phyloP scores from a whole-genome alignment of 2,329 filamentous ascomycete species.

The Talaromyces piceae region DNA sequence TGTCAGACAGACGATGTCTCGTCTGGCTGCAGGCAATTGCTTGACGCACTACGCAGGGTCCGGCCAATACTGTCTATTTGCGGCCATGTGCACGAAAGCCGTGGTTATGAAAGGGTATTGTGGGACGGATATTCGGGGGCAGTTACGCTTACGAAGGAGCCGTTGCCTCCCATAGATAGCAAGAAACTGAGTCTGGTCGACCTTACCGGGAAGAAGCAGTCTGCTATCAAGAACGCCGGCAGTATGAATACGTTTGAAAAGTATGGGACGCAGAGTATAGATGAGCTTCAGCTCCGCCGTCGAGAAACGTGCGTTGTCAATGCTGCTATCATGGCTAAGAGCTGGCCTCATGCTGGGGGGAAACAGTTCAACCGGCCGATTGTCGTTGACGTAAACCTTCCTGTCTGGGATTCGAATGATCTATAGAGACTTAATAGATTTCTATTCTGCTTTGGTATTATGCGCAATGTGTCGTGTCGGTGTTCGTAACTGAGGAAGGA shows the following conservation, averaged over 20 bases:
- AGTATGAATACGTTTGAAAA: not conserved
- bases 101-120: slow-evolving; percentile 46
- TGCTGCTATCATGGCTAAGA: slow-evolving; percentile 64
- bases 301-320: slow-evolving; percentile 72
- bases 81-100: slow-evolving; percentile 53
- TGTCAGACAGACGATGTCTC: slow-evolving; percentile 11
- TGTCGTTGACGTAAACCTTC: slow-evolving; percentile 72
- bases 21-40: slow-evolving; percentile 46
- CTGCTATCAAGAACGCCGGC: slow-evolving; percentile 26
- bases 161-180: slow-evolving; percentile 38
- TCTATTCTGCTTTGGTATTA: not conserved
- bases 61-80: slow-evolving; percentile 48
- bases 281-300: slow-evolving; percentile 12
- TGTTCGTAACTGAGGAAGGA: too few relatives aligned
- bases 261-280: not conserved
- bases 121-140: slow-evolving; percentile 31
- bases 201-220: slow-evolving; percentile 38
- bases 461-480: not conserved
- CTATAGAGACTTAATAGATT: not conserved
- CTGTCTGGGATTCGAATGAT: slow-evolving; percentile 41
- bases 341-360: slow-evolving; percentile 54
- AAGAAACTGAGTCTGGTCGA: slow-evolving; percentile 51
- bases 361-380: slow-evolving; percentile 70
- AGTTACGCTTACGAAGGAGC: not conserved
- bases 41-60: slow-evolving; percentile 37